phyloP scores from a whole-genome alignment of 768 basidiomycete genomes.

The Leccinum longicurvipes region DNA sequence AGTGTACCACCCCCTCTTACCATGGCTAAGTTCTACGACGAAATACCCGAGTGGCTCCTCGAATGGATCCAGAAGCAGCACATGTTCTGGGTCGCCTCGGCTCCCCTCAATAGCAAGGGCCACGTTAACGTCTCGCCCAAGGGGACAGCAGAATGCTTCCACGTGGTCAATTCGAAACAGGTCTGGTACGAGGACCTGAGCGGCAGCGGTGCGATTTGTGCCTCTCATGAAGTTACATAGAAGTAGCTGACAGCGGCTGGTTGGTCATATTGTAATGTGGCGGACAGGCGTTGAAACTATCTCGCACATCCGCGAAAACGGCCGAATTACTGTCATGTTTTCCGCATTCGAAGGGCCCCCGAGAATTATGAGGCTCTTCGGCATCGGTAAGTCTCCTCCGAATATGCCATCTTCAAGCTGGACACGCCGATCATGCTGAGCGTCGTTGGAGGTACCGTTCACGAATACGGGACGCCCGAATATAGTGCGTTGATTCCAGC shows the following conservation, averaged over 20 bases:
- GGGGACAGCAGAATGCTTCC: conserved; percentile 59
- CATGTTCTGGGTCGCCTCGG: conserved; percentile 70
- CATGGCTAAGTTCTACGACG: conserved; percentile 58
- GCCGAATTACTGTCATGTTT: conserved; percentile 60
- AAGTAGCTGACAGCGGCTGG: neutral
- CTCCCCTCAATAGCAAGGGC: conserved; percentile 54
- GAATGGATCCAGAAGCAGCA: conserved; percentile 62
- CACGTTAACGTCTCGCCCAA: conserved; percentile 71
- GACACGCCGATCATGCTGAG: neutral
- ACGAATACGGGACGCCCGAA: conserved; percentile 62
- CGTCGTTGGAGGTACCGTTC: conserved; percentile 43
- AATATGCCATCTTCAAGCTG: conserved; percentile 8
- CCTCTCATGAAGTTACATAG: neutral
- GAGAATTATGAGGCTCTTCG: conserved; percentile 56
- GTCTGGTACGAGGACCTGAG: conserved; percentile 77
- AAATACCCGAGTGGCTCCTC: conserved; percentile 53
- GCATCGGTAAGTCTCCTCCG: conserved; percentile 39
- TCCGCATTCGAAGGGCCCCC: conserved; percentile 59
- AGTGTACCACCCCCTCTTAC: neutral
- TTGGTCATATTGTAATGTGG: neutral
- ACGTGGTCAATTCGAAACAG: conserved; percentile 49
- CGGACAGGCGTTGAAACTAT: conserved; percentile 52
- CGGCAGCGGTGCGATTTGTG: conserved; percentile 52
- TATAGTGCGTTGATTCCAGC: conserved; percentile 53
- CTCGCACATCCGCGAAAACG: conserved; percentile 59